phyloP scores from a whole-genome alignment of 352 stramenopile species.

The Phytopythium montanum region DNA sequence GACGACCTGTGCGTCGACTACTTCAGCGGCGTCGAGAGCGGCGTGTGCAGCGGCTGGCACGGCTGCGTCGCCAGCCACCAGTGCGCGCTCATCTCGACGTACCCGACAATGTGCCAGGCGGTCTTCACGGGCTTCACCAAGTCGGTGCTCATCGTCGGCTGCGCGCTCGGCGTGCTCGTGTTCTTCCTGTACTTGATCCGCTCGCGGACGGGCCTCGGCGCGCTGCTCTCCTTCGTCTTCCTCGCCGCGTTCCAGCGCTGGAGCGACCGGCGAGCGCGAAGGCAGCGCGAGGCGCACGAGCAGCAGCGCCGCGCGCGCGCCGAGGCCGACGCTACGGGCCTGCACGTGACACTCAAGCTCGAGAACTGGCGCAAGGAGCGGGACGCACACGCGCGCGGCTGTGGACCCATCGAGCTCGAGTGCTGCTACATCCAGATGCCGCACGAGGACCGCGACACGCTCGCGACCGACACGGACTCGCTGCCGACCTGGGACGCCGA shows the following conservation, averaged over 20 bases:
- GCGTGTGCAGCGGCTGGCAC: constrained; percentile 16
- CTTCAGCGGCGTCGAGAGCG: constrained; percentile 3
- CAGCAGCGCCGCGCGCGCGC: neutral
- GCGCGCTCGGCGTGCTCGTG: constrained; percentile 1
- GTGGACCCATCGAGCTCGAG: constrained; percentile 22
- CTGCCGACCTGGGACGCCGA: neutral
- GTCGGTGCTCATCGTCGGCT: constrained; percentile 1
- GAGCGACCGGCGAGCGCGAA: neutral
- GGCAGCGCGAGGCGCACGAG: neutral
- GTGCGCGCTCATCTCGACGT: constrained; percentile 14
- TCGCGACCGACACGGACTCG: constrained; percentile 4
- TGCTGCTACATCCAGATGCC: constrained; percentile 20
- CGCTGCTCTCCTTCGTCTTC: neutral
- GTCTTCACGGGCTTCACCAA: neutral
- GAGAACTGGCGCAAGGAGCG: constrained; percentile 27
- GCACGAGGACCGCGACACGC: constrained; percentile 6
- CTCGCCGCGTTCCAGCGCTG: neutral
- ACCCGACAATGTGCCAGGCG: neutral
- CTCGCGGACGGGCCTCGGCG: constrained; percentile 4
- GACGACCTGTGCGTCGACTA: constrained; percentile 24
- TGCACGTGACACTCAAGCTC: constrained; percentile 23
- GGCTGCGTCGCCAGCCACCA: constrained; percentile 23
- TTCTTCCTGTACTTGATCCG: constrained; percentile 8
- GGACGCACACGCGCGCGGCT: constrained; percentile 11
- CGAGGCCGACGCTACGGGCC: neutral